A percentile compares a stretch with the other conserved stretches of the same genome.
Conservation (phyloP, 1,139 yeast genomes). For the Suhomyces atakaporum region DNA sequence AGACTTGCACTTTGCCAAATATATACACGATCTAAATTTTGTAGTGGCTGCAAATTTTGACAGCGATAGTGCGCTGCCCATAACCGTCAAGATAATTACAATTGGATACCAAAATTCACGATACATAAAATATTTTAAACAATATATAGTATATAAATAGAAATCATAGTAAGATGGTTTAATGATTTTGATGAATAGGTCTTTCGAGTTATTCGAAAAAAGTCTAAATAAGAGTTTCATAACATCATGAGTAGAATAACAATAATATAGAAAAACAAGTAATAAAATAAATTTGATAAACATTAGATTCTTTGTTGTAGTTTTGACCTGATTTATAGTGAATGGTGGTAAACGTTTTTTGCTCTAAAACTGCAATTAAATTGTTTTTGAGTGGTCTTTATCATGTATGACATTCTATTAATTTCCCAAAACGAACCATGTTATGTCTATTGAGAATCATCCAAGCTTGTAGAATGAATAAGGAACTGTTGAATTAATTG, state of each 20-base stretch:
- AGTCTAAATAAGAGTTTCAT: constrained; percentile 6
- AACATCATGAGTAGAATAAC: constrained; percentile 11
- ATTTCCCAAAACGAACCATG: constrained; percentile 11
- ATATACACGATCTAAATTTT: neutral
- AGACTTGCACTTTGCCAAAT: neutral
- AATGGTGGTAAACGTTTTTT: neutral
- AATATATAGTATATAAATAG: neutral
- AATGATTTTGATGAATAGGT: neutral
- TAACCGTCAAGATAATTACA: neutral
- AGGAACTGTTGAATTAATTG: constrained; percentile 1
- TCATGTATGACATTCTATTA: constrained; percentile 13
- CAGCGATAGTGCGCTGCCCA: neutral
- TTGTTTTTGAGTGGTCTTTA: constrained; percentile 1
- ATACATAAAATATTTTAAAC: neutral
- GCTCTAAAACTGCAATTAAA: neutral
- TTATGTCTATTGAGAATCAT: constrained; percentile 8
- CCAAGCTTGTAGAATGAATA: neutral
- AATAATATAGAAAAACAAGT: neutral
- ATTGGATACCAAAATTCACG: neutral
- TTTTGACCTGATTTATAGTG: neutral
- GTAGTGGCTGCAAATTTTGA: neutral
- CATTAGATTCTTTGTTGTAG: constrained; percentile 2
- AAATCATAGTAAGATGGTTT: neutral
- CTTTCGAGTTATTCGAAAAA: neutral
- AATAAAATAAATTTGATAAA: constrained; percentile 4